Evolutionary conservation across 1,284 basidiomycete species (phyloP), one percentile per base, ranked within the genome.

Genomic region (Pulchroboletus neoregius): DNA sequence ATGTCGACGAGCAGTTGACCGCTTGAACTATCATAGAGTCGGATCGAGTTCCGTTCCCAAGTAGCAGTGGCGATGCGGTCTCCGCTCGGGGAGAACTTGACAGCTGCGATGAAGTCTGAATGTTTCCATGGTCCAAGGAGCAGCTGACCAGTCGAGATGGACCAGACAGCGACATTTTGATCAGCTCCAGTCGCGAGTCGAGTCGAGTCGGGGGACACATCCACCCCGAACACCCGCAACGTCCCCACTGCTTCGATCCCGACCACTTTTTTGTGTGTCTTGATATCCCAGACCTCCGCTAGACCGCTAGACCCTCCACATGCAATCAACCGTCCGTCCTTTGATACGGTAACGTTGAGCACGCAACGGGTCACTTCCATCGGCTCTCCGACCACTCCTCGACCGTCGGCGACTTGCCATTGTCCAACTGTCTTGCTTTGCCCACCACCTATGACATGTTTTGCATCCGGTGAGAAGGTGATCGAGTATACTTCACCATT

Each of bases 231-330:
- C 22, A 48, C 45, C 30, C 24, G 23, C 9, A 3, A 12, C 5
- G n/a, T 6, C 4, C 12, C 36, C n/a, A 20, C 23, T 13, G 5
- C 18, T 10, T 26, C 3, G 30, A 35, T 9, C 3, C 30, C 15
- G 0, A 35, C 27, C 23, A 43, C 27, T 18, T 22, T 39, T 18
- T 5, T 26, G 18, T 38, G 46, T 9, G 50, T 50, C 13, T 37
- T 24, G 6, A 39, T 24, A 30, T 55, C 38, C 54, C 54, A 56
- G 28, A 56, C 43, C n/a, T 27, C 39, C 15, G 42, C 31, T 15
- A 41, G 38, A 1, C 43, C 47, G 24, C 12, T 45, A 24, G 31
- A 46, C 16, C 16, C 37, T 26, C 51, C 50, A 11, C 43, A 41
- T 1, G 30, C 50, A 6, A 55, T 9, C 12, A 22, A 18, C 28